phyloP scores from a whole-genome alignment of 495 filamentous ascomycete species.

The Annulohypoxylon stygium region DNA sequence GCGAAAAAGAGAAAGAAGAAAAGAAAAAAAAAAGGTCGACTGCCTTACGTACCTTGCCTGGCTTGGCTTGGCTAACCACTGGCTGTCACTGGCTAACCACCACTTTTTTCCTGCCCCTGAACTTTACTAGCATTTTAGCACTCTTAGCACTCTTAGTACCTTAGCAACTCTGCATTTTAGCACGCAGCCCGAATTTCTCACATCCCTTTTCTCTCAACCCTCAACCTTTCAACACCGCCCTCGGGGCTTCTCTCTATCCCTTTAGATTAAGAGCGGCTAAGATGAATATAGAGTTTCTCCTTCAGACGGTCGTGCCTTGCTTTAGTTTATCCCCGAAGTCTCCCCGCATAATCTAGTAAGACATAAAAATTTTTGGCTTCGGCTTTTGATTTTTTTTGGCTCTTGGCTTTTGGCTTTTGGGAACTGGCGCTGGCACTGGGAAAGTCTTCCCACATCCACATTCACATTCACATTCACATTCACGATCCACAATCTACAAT shows the following conservation, averaged over 20 bases:
- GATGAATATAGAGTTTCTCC: conserved; percentile 23
- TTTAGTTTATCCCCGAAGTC: conserved; percentile 26
- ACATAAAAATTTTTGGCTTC: conserved; percentile 13
- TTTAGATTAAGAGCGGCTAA: neutral
- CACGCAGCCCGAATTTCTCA: conserved; percentile 27
- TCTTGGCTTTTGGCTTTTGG: too few species aligned
- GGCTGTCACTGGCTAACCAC: conserved; percentile 15
- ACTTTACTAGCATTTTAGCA: conserved; percentile 9
- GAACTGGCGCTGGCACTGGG: too few species aligned
- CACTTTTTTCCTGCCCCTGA: conserved; percentile 20
- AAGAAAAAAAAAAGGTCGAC: conserved; percentile 20
- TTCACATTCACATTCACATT: too few species aligned
- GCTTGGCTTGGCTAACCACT: conserved; percentile 14
- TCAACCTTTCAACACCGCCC: neutral
- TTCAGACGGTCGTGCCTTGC: conserved; percentile 38
- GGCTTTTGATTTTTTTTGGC: too few species aligned
- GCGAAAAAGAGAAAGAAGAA: conserved; percentile 20
- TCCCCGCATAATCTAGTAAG: conserved; percentile 32
- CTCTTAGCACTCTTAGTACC: neutral
- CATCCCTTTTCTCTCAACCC: conserved; percentile 28
- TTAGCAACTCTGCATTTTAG: neutral
- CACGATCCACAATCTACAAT: too few species aligned
- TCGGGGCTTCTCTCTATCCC: conserved; percentile 17
- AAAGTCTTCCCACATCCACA: neutral
- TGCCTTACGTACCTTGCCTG: conserved; percentile 13